Evolutionary conservation across 768 basidiomycete genomes (phyloP).

Genomic region (Boletellus sp.): DNA sequence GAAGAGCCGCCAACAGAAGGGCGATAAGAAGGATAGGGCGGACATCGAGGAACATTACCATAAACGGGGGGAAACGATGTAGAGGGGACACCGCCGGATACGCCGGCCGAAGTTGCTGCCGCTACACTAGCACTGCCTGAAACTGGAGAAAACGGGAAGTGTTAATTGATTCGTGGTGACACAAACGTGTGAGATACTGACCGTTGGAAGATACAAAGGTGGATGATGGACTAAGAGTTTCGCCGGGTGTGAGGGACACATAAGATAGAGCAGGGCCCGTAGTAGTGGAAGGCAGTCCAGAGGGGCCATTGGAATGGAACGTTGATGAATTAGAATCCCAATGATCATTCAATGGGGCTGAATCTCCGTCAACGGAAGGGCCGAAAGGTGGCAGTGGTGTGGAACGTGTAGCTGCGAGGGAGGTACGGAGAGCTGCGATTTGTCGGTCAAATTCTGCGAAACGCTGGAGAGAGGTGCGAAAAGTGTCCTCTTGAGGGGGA

Average conservation of each 20-base stretch:
- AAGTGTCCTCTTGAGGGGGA: slow-evolving; percentile 32
- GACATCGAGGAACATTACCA: slow-evolving; percentile 22
- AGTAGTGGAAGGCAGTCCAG: slow-evolving; percentile 1
- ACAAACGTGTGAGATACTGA: slow-evolving; percentile 14
- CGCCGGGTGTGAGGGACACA: slow-evolving; percentile 8
- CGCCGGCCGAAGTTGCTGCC: slow-evolving; percentile 6
- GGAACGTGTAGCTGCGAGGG: slow-evolving; percentile 29
- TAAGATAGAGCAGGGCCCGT: slow-evolving; percentile 7
- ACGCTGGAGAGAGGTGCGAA: slow-evolving; percentile 46
- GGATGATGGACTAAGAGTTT: slow-evolving; percentile 16
- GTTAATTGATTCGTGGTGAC: slow-evolving; percentile 11
- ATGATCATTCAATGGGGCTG: slow-evolving; percentile 9
- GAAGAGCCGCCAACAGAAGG: slow-evolving; percentile 8
- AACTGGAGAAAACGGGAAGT: slow-evolving; percentile 4
- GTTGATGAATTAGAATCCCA: slow-evolving; percentile 19
- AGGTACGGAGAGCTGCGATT: slow-evolving; percentile 46
- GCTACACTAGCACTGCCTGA: slow-evolving; percentile 10
- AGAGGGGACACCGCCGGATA: slow-evolving; percentile 16
- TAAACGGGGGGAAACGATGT: slow-evolving; percentile 16
- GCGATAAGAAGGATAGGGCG: slow-evolving; percentile 25
- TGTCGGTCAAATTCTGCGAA: slow-evolving; percentile 54
- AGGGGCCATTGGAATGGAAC: slow-evolving; percentile 16
- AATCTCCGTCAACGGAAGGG: slow-evolving; percentile 18
- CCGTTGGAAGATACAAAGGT: slow-evolving; percentile 18
- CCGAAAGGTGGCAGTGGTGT: slow-evolving; percentile 25